Conservation (phyloP, 495 filamentous ascomycete genomes). For the Chaetomium tenue region DNA sequence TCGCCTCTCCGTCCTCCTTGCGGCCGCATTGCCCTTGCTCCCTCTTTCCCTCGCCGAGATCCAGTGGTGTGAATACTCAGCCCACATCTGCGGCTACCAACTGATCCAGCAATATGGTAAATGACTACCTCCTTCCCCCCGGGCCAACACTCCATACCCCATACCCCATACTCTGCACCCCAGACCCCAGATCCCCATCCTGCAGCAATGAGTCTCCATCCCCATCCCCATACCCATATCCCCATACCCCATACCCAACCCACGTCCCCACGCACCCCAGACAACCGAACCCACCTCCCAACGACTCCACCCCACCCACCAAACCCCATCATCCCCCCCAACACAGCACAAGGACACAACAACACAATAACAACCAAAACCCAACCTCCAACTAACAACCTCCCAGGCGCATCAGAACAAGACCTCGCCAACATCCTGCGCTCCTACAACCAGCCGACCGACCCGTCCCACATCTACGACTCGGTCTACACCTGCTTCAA, state of each 20-base stretch:
- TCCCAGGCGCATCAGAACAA: background rate
- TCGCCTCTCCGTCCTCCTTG: background rate
- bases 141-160: background rate
- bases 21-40: background rate
- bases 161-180: background rate
- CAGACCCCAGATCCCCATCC: background rate
- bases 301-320: background rate
- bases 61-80: background rate
- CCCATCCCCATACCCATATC: background rate
- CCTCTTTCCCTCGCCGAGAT: background rate
- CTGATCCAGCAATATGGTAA: conserved; percentile 4
- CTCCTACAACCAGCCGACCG: background rate
- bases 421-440: background rate
- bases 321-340: no score
- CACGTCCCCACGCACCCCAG: background rate
- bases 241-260: background rate
- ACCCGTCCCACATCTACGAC: conserved; percentile 4
- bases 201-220: no score
- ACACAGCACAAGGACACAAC: no score
- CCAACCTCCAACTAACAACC: no score
- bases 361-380: no score
- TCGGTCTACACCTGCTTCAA: conserved; percentile 4
- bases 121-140: background rate
- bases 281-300: background rate
- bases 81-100: conserved; percentile 9